These are phyloP conservation scores for Leishmania aethiopica DNA, from an alignment of 208 protist species.

Conservation along the genomic window DNA sequence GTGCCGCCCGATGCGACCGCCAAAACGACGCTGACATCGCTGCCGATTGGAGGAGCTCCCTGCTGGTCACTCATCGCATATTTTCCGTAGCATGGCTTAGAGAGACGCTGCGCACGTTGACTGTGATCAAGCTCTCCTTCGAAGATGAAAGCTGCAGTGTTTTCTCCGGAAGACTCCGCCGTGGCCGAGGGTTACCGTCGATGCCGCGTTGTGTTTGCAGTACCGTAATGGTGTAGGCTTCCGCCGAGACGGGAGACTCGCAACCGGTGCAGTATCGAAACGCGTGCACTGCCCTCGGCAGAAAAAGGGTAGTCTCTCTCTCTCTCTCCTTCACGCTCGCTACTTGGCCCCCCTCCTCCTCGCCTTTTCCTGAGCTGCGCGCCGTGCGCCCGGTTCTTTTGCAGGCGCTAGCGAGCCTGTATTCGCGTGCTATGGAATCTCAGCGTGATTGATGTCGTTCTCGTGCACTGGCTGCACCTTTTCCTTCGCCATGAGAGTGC, in stretches of 20 bases:
- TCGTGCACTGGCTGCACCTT: too few species aligned
- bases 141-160: too few species aligned
- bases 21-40: not conserved
- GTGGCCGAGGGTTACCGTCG: too few species aligned
- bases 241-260: not conserved
- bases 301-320: not conserved
- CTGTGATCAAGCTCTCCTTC: not conserved
- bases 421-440: not conserved
- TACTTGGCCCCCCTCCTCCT: not conserved
- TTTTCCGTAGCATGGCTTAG: not conserved
- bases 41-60: not conserved
- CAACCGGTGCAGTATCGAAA: not conserved
- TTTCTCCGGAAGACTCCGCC: not conserved
- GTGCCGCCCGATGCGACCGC: not conserved
- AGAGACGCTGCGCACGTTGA: not conserved
- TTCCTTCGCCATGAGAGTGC: not conserved
- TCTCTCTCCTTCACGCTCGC: not conserved
- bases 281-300: not conserved
- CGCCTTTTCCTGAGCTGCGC: not conserved
- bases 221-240: not conserved
- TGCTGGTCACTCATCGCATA: not conserved
- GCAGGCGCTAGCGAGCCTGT: not conserved
- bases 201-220: not conserved
- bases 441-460: not conserved
- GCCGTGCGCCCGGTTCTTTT: not conserved